A percentile compares a stretch with the other conserved stretches of the same genome.
Conservation (phyloP, 495 filamentous ascomycete species). For the Lasiosphaeria hispida region DNA sequence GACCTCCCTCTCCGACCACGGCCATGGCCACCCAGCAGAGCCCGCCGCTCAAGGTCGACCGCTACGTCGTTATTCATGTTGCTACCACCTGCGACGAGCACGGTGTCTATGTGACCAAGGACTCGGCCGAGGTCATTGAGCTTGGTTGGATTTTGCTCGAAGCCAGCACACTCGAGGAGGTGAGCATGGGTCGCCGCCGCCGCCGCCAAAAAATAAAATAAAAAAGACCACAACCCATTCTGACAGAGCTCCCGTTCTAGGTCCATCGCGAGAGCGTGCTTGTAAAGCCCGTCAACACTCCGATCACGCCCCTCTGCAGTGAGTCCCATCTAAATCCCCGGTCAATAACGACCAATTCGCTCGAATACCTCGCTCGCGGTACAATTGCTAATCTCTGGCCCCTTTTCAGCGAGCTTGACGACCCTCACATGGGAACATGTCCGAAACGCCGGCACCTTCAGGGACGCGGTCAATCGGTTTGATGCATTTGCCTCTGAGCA, state of each 20-base stretch:
- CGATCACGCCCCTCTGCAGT: constrained; percentile 98
- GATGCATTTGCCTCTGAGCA: constrained; percentile 89
- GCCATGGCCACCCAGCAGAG: constrained; percentile 47
- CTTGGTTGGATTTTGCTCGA: constrained; percentile 96
- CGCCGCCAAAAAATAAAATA: no score
- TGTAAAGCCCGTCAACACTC: constrained; percentile 97
- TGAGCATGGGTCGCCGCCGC: constrained; percentile 42
- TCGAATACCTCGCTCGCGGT: no score
- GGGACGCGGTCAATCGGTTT: constrained; percentile 93
- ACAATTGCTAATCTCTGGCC: constrained; percentile 19
- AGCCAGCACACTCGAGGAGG: constrained; percentile 87
- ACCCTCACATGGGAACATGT: constrained; percentile 99
- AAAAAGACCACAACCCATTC: constrained; percentile 10
- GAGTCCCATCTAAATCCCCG: constrained; percentile 47
- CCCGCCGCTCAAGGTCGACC: constrained; percentile 68
- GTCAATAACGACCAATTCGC: neutral
- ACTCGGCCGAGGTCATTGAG: constrained; percentile 98
- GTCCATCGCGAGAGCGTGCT: constrained; percentile 91
- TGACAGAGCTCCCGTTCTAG: constrained; percentile 47
- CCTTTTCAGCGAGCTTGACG: constrained; percentile 78
- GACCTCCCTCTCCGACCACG: constrained; percentile 9
- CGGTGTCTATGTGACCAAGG: constrained; percentile 98
- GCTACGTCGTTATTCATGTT: constrained; percentile 96
- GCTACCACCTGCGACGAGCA: constrained; percentile 99
- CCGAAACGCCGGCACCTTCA: constrained; percentile 90